These are phyloP conservation scores for Hypomontagnella submonticulosa DNA, from an alignment of 495 filamentous ascomycete species.

Conservation along the genomic window DNA sequence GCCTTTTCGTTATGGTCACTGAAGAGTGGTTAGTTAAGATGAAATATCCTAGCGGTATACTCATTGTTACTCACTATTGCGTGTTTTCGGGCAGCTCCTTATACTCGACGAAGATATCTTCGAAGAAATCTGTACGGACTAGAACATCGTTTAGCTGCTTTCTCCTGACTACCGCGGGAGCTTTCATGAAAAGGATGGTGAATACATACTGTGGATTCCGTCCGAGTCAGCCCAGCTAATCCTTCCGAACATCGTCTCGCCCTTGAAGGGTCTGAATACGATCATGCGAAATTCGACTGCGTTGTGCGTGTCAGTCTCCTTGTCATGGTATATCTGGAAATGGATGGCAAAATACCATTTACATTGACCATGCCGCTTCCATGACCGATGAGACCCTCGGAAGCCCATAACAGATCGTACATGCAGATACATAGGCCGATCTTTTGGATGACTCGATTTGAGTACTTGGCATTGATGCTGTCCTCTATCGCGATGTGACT, in stretches of 20 bases:
- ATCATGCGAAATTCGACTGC: constrained; percentile 89
- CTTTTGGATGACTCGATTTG: constrained; percentile 75
- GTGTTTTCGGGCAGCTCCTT: constrained; percentile 75
- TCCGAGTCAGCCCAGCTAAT: constrained; percentile 75
- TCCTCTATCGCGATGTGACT: constrained; percentile 86
- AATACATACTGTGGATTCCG: constrained; percentile 77
- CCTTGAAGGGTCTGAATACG: constrained; percentile 95
- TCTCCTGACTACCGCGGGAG: neutral
- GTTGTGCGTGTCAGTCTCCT: neutral
- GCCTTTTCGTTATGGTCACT: constrained; percentile 76
- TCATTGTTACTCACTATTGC: constrained; percentile 69
- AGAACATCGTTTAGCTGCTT: neutral
- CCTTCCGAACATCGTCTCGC: constrained; percentile 84
- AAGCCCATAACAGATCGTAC: constrained; percentile 84
- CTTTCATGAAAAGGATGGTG: neutral
- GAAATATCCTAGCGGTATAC: constrained; percentile 5
- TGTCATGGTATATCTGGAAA: too few relatives aligned
- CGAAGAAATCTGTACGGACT: constrained; percentile 91
- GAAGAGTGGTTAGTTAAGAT: constrained; percentile 23
- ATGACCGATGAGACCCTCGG: constrained; percentile 92
- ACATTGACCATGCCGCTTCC: constrained; percentile 90
- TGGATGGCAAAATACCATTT: too few relatives aligned
- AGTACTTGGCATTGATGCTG: constrained; percentile 94
- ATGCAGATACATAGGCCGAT: constrained; percentile 92
- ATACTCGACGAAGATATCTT: constrained; percentile 83